These are phyloP conservation scores for Cercophora scortea DNA, from an alignment of 495 filamentous ascomycete species.

Conservation along the genomic window DNA sequence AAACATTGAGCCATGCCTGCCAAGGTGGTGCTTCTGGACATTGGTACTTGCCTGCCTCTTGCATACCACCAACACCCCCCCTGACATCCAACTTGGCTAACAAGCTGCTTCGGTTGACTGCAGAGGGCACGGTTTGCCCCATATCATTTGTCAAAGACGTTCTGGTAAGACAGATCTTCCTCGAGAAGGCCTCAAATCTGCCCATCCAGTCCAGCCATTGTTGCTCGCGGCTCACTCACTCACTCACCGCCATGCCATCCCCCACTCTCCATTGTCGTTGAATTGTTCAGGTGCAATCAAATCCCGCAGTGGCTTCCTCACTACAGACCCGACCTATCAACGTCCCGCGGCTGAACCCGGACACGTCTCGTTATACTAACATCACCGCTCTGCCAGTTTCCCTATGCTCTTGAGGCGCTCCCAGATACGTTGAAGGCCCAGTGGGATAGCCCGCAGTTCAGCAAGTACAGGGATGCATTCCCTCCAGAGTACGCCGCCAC, in stretches of 20 bases:
- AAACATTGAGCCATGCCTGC: slow-evolving; percentile 8
- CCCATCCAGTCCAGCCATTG: slow-evolving; percentile 5
- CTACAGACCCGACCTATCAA: no score
- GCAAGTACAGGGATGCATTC: slow-evolving; percentile 53
- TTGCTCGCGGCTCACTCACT: not conserved
- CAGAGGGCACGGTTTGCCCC: slow-evolving; percentile 64
- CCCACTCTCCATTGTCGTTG: slow-evolving; percentile 1
- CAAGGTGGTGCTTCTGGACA: slow-evolving; percentile 42
- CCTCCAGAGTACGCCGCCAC: slow-evolving; percentile 47
- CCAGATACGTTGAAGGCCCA: slow-evolving; percentile 46
- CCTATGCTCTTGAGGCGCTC: slow-evolving; percentile 57
- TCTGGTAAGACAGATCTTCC: slow-evolving; percentile 43
- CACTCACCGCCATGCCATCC: slow-evolving; percentile 2
- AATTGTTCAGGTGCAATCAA: no score
- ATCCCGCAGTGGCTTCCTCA: no score
- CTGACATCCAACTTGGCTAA: slow-evolving; percentile 27
- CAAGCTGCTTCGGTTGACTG: slow-evolving; percentile 11
- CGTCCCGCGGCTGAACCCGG: no score
- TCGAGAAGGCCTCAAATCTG: not conserved
- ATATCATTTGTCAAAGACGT: slow-evolving; percentile 67
- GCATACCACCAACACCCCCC: slow-evolving; percentile 12
- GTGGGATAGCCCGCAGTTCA: slow-evolving; percentile 52
- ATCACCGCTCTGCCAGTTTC: slow-evolving; percentile 43
- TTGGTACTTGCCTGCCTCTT: slow-evolving; percentile 27
- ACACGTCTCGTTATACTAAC: not conserved